These are phyloP conservation scores for Yamadazyma diospyri DNA, from an alignment of 1,139 yeast species.

Conservation along the genomic window DNA sequence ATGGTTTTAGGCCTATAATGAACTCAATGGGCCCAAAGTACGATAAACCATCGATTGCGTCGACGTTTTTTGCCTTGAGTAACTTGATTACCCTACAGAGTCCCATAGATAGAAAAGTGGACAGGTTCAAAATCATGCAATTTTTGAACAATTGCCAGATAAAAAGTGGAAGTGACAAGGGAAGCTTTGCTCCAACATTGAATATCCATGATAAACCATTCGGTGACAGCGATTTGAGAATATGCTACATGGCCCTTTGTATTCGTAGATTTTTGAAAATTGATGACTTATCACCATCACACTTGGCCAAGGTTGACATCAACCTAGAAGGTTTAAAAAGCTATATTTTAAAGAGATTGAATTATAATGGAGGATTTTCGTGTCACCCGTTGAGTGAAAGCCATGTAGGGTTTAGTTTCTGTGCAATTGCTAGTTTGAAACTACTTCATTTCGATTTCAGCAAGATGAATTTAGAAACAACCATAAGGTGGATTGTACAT, in stretches of 20 bases:
- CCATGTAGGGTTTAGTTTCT: slow-evolving; percentile 85
- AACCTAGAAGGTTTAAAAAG: slow-evolving; percentile 34
- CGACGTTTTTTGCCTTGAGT: slow-evolving; percentile 65
- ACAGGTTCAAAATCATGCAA: slow-evolving; percentile 43
- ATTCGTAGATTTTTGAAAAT: slow-evolving; percentile 54
- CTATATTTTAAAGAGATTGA: slow-evolving; percentile 43
- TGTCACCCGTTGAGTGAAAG: slow-evolving; percentile 51
- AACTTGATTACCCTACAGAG: slow-evolving; percentile 47
- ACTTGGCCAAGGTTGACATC: slow-evolving; percentile 31
- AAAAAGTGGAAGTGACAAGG: slow-evolving; percentile 52
- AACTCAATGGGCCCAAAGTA: slow-evolving; percentile 21
- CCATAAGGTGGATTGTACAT: slow-evolving; percentile 58
- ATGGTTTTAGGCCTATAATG: slow-evolving; percentile 52
- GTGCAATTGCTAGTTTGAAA: slow-evolving; percentile 68
- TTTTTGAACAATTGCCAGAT: slow-evolving; percentile 56
- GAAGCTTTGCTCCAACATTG: slow-evolving; percentile 42
- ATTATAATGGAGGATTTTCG: slow-evolving; percentile 66
- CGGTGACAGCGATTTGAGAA: slow-evolving; percentile 73
- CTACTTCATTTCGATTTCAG: slow-evolving; percentile 27
- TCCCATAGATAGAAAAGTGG: slow-evolving; percentile 32
- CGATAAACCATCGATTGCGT: slow-evolving; percentile 62
- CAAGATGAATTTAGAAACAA: slow-evolving; percentile 18
- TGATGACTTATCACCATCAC: slow-evolving; percentile 21
- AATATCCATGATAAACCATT: slow-evolving; percentile 25
- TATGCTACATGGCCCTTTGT: slow-evolving; percentile 70